A percentile compares a stretch with the other conserved stretches of the same genome.
These are phyloP conservation scores for Teunomyces gatunensis DNA, from an alignment of 805 yeast genomes.

Conservation along the genomic window DNA sequence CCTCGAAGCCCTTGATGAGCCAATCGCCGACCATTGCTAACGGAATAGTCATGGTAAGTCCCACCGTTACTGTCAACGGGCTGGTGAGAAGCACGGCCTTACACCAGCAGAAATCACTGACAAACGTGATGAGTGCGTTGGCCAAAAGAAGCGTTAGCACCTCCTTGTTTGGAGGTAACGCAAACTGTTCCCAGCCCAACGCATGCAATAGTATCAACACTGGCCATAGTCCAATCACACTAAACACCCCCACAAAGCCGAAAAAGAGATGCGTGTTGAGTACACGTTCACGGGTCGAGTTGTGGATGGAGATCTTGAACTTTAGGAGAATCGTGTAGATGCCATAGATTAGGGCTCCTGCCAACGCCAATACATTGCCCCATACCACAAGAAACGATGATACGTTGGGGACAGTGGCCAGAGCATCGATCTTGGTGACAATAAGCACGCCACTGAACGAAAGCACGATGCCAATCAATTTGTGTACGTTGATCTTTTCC, in stretches of 20 bases:
- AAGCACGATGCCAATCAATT: slow-evolving; percentile 65
- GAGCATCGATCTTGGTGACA: slow-evolving; percentile 67
- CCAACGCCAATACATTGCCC: slow-evolving; percentile 79
- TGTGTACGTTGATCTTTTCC: slow-evolving; percentile 63
- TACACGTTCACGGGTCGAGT: slow-evolving; percentile 60
- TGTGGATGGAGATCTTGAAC: slow-evolving; percentile 47
- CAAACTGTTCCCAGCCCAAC: slow-evolving; percentile 66
- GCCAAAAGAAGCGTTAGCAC: slow-evolving; percentile 53
- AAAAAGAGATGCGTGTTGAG: slow-evolving; percentile 86
- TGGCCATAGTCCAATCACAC: slow-evolving; percentile 79
- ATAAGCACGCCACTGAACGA: slow-evolving; percentile 78
- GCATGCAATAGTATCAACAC: slow-evolving; percentile 62
- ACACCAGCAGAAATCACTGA: slow-evolving; percentile 95
- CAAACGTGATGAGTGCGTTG: slow-evolving; percentile 76
- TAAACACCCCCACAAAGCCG: slow-evolving; percentile 91
- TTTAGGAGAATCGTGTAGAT: slow-evolving; percentile 84
- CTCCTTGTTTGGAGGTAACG: slow-evolving; percentile 55
- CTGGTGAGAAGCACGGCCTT: slow-evolving; percentile 89
- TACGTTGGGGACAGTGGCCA: slow-evolving; percentile 28
- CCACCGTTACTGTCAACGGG: slow-evolving; percentile 94
- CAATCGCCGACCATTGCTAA: slow-evolving; percentile 91
- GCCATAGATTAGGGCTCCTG: slow-evolving; percentile 90
- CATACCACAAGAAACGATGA: slow-evolving; percentile 33
- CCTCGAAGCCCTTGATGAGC: slow-evolving; percentile 59
- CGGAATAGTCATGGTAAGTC: slow-evolving; percentile 89